Evolutionary conservation across 1,139 yeast species (phyloP).

Genomic region (Blastobotrys elegans): DNA sequence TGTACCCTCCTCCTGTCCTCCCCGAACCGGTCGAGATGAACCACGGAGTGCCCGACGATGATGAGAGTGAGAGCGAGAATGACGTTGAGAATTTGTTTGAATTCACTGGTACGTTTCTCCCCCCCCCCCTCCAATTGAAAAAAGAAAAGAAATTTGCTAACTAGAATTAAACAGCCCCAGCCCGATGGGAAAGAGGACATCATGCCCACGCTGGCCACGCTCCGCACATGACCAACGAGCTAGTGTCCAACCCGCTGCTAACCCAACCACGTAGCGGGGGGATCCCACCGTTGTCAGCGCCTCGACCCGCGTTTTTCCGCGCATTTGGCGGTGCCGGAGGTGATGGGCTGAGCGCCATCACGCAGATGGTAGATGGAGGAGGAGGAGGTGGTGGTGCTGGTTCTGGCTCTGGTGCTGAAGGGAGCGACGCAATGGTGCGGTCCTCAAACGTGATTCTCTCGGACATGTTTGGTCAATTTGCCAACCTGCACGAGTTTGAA

Average conservation of each 20-base stretch:
- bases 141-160: neutral
- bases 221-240: constrained; percentile 14
- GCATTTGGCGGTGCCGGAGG: constrained; percentile 1
- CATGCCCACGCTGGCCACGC: neutral
- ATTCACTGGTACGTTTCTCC: neutral
- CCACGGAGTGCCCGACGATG: constrained; percentile 19
- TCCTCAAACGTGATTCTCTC: constrained; percentile 12
- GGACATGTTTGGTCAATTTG: constrained; percentile 20
- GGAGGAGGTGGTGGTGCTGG: too few relatives aligned
- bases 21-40: too few relatives aligned
- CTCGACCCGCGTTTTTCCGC: constrained; percentile 7
- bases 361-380: constrained; percentile 13
- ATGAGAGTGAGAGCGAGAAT: constrained; percentile 17
- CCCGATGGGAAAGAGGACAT: constrained; percentile 9
- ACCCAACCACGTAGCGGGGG: constrained; percentile 15
- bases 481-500: constrained; percentile 1
- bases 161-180: neutral
- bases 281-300: neutral
- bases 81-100: constrained; percentile 10
- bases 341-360: constrained; percentile 13
- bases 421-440: too few relatives aligned
- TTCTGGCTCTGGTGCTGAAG: too few relatives aligned
- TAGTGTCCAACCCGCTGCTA: constrained; percentile 22
- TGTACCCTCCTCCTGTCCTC: constrained; percentile 12
- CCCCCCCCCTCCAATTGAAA: neutral